Evolutionary conservation across 208 protist species (phyloP).

Genomic region (Balamuthia mandrillaris): DNA sequence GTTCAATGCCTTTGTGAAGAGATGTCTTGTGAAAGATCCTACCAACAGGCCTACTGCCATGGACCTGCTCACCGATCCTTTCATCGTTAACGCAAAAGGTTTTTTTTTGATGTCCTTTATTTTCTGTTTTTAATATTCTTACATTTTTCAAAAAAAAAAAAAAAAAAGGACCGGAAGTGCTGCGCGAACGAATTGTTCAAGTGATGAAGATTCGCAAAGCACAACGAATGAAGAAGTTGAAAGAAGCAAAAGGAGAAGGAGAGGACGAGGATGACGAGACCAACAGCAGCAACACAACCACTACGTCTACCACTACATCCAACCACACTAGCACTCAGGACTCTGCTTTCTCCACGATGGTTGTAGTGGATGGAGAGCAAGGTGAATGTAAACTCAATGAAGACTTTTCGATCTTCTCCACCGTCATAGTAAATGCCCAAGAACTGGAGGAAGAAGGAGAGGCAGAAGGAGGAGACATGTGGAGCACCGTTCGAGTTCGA

Average conservation of each 20-base stretch:
- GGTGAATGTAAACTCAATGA: background rate
- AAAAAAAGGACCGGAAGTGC: background rate
- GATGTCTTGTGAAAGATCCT: constrained; percentile 70
- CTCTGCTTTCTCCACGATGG: background rate
- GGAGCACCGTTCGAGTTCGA: background rate
- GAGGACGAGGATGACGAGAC: too few relatives aligned
- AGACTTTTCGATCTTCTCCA: background rate
- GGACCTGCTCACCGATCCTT: constrained; percentile 34
- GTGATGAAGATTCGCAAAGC: background rate
- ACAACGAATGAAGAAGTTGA: too few relatives aligned
- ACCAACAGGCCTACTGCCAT: constrained; percentile 38
- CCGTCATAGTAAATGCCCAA: background rate
- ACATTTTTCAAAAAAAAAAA: background rate
- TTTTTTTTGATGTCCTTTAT: background rate
- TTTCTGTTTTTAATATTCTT: background rate
- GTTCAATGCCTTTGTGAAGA: constrained; percentile 70
- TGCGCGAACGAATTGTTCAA: background rate
- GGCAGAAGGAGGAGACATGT: background rate
- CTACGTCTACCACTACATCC: background rate
- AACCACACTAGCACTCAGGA: background rate
- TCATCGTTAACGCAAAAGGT: constrained; percentile 18
- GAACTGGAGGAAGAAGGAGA: too few relatives aligned
- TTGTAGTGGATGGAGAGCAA: background rate
- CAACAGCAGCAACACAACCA: background rate
- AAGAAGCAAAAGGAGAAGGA: too few relatives aligned